Evolutionary conservation across 2,329 filamentous ascomycete species (phyloP).

Genomic region (Lecanicillium sp.): DNA sequence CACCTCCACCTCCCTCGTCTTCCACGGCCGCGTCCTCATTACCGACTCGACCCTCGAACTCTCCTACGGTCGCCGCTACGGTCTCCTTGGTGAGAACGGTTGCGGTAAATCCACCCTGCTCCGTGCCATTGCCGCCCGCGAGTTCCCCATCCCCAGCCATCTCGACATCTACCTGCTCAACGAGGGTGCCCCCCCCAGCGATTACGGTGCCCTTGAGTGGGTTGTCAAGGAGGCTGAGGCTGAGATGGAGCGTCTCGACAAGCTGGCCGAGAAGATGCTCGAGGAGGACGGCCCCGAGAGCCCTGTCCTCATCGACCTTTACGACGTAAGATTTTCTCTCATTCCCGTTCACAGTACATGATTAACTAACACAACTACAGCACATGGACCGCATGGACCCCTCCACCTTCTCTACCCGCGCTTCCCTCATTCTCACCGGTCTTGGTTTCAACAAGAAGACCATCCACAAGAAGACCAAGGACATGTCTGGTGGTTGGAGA

Average conservation of each 20-base stretch:
- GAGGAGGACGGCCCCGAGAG: conserved; percentile 90
- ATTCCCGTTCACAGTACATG: background rate
- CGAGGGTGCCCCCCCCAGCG: conserved; percentile 85
- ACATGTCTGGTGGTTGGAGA: conserved; percentile 99
- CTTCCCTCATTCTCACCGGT: conserved; percentile 94
- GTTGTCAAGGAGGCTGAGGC: conserved; percentile 91
- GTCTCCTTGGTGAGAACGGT: conserved; percentile 95
- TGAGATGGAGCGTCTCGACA: conserved; percentile 86
- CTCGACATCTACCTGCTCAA: conserved; percentile 98
- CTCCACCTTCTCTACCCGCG: conserved; percentile 91
- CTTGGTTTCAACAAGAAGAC: conserved; percentile 98
- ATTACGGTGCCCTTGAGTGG: conserved; percentile 92
- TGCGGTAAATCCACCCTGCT: conserved; percentile 98
- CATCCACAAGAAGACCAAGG: conserved; percentile 99
- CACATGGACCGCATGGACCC: conserved; percentile 99
- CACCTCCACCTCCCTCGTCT: conserved; percentile 85
- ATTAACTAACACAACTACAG: conserved; percentile 38
- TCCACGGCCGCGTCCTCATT: conserved; percentile 95
- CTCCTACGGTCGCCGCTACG: conserved; percentile 87
- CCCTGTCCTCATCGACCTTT: conserved; percentile 85
- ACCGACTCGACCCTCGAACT: conserved; percentile 91
- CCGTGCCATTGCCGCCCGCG: conserved; percentile 87
- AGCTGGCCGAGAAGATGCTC: conserved; percentile 79
- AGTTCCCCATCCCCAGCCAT: conserved; percentile 93
- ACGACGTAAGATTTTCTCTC: conserved; percentile 64